Percentiles rank a stretch among this genome's conserved stretches.
These are phyloP conservation scores for Didymella exigua DNA, from an alignment of 2,329 filamentous ascomycete species.

Conservation along the genomic window DNA sequence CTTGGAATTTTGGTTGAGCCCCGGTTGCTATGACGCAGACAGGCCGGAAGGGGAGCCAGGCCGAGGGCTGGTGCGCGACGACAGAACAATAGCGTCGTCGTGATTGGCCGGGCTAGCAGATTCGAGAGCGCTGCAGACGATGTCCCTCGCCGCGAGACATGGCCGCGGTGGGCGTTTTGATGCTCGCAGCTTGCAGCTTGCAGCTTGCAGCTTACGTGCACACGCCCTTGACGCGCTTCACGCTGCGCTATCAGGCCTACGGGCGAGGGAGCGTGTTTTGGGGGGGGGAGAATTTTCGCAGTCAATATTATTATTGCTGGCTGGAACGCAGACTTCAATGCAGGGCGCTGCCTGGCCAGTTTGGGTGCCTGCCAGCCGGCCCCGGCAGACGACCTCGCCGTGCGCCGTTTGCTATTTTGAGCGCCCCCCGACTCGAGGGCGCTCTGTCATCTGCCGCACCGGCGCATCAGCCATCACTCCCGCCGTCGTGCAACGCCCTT, in stretches of 20 bases:
- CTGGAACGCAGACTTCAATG: not conserved
- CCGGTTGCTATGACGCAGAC: constrained; percentile 32
- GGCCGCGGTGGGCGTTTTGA: constrained; percentile 7
- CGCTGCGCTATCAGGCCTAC: not conserved
- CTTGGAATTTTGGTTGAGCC: constrained; percentile 20
- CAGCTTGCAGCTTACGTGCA: not conserved
- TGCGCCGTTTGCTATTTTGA: constrained; percentile 6
- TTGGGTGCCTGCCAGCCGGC: no score
- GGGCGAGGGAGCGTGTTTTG: not conserved
- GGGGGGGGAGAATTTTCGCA: constrained; percentile 6
- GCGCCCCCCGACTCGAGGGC: constrained; percentile 7
- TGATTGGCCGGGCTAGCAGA: constrained; percentile 13
- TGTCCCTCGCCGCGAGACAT: not conserved
- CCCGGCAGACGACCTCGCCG: no score
- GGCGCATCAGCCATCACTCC: constrained; percentile 14
- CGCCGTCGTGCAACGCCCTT: constrained; percentile 10
- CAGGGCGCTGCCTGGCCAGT: not conserved
- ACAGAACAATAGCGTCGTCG: not conserved
- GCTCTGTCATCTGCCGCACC: constrained; percentile 16
- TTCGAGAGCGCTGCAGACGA: constrained; percentile 1
- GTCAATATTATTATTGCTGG: not conserved
- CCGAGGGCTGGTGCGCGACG: constrained; percentile 13
- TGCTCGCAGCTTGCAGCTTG: not conserved
- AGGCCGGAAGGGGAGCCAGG: constrained; percentile 21
- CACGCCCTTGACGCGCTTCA: not conserved